Conservation (phyloP, 805 yeast species). For the Clavispora fructus region DNA sequence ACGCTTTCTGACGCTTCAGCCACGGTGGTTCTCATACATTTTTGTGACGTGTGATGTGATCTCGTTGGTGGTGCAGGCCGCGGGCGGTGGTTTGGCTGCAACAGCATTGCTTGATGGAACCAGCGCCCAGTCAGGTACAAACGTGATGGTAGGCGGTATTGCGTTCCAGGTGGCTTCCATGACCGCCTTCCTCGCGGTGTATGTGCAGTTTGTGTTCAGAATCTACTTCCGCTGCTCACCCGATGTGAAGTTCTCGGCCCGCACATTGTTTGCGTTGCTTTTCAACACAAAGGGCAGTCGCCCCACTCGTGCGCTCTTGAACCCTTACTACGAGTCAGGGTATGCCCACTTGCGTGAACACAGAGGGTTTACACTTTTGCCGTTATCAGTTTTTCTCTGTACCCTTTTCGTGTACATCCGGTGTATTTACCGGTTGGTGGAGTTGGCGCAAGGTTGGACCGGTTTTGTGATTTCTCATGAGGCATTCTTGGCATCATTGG, state of each 20-base stretch:
- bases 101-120: background rate
- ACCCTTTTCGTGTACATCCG: constrained; percentile 4
- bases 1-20: constrained; percentile 5
- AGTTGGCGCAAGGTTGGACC: constrained; percentile 1
- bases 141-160: constrained; percentile 2
- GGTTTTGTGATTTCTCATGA: constrained; percentile 1
- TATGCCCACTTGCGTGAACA: constrained; percentile 4
- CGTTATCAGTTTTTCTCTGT: constrained; percentile 4
- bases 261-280: constrained; percentile 4
- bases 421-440: constrained; percentile 2
- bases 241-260: constrained; percentile 1
- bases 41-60: constrained; percentile 10
- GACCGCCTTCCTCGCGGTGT: constrained; percentile 1
- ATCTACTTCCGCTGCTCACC: constrained; percentile 1
- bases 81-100: constrained; percentile 74
- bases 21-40: constrained; percentile 11
- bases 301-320: constrained; percentile 2
- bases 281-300: constrained; percentile 3
- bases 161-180: constrained; percentile 2
- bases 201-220: background rate
- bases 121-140: background rate
- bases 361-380: constrained; percentile 2
- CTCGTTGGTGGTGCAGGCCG: constrained; percentile 55
- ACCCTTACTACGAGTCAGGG: constrained; percentile 4
- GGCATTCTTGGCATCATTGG: background rate